phyloP scores from a whole-genome alignment of 2,329 filamentous ascomycete genomes.

The Fusarium sp. region DNA sequence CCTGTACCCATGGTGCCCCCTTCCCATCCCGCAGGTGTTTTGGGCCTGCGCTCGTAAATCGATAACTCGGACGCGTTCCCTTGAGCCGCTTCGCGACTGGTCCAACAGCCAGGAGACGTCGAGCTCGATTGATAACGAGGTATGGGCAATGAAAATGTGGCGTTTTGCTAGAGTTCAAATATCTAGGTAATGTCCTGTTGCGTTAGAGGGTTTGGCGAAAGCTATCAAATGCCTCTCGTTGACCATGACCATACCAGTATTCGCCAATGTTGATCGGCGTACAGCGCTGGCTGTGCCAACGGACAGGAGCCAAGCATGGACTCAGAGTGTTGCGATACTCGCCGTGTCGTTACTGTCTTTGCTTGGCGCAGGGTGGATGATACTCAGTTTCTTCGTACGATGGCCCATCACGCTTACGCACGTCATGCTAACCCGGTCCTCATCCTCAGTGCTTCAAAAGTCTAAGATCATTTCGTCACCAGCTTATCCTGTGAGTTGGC shows the following conservation, averaged over 20 bases:
- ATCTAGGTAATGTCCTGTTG: neutral
- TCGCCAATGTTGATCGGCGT: neutral
- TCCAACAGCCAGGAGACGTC: neutral
- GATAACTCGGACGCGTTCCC: neutral
- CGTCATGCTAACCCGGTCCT: neutral
- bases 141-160: neutral
- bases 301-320: neutral
- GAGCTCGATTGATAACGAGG: neutral
- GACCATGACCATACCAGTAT: neutral
- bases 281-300: neutral
- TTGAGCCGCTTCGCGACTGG: neutral
- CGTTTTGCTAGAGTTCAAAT: conserved; percentile 1
- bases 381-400: conserved; percentile 8
- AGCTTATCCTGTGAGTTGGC: conserved; percentile 16
- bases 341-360: neutral
- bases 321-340: neutral
- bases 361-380: conserved; percentile 14
- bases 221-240: neutral
- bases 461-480: conserved; percentile 15
- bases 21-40: neutral
- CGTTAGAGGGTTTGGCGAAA: neutral
- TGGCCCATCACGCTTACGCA: neutral
- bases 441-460: conserved; percentile 8
- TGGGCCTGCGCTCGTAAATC: neutral
- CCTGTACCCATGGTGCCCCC: neutral